Evolutionary conservation across 2,329 filamentous ascomycete species (phyloP).

Genomic region (Clonostachys byssicola): DNA sequence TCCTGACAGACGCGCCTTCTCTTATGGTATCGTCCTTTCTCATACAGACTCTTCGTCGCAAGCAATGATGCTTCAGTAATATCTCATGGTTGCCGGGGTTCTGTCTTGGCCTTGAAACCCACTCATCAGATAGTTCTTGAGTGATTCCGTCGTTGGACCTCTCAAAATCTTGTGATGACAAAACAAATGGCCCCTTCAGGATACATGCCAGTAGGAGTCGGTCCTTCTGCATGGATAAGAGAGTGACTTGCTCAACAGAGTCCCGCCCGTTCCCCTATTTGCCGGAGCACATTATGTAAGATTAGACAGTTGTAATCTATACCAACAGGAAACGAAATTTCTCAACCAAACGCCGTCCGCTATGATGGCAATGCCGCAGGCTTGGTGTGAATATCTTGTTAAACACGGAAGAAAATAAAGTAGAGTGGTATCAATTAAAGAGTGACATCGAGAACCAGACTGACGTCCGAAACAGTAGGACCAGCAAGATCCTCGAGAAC

Average conservation of each 20-base stretch:
- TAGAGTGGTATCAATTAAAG: conserved; percentile 41
- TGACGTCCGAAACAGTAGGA: conserved; percentile 87
- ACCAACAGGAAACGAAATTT: conserved; percentile 37
- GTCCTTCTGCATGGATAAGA: too few relatives aligned
- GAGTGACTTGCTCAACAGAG: background rate
- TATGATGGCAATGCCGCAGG: conserved; percentile 38
- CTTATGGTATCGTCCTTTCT: too few relatives aligned
- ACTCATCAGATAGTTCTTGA: too few relatives aligned
- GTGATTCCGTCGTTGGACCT: too few relatives aligned
- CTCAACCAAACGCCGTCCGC: conserved; percentile 51
- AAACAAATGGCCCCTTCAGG: too few relatives aligned
- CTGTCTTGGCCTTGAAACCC: too few relatives aligned
- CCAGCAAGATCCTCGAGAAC: conserved; percentile 96
- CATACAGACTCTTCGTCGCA: too few relatives aligned
- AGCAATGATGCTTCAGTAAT: too few relatives aligned
- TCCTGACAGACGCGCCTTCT: too few relatives aligned
- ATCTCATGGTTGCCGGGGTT: too few relatives aligned
- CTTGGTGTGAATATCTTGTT: background rate
- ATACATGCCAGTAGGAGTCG: too few relatives aligned
- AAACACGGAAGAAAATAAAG: background rate
- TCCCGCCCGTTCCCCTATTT: background rate
- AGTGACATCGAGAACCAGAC: conserved; percentile 91
- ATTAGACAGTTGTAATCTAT: conserved; percentile 49
- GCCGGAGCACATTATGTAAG: conserved; percentile 33
- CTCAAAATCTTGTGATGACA: too few relatives aligned